phyloP scores from a whole-genome alignment of 345 rosid species.

The Euphorbia lathyris region DNA sequence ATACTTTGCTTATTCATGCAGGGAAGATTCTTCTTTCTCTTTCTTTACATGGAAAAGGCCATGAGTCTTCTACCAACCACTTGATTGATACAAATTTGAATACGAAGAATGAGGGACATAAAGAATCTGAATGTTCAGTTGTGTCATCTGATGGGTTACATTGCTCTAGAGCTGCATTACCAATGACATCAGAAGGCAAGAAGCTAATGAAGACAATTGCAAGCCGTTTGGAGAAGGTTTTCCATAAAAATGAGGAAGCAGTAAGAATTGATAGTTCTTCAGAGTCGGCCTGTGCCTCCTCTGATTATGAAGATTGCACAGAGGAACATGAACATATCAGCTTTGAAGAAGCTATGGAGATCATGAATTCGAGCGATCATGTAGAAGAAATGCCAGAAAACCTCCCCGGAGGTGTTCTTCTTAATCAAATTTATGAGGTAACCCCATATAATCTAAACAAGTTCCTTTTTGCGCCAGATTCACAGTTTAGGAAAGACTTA shows the following conservation, averaged over 20 bases:
- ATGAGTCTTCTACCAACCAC: slow-evolving; percentile 26
- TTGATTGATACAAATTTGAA: slow-evolving; percentile 30
- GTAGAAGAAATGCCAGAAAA: slow-evolving; percentile 62
- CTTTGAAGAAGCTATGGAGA: slow-evolving; percentile 64
- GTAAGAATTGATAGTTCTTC: slow-evolving; percentile 40
- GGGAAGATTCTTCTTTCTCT: slow-evolving; percentile 71
- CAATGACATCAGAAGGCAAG: slow-evolving; percentile 55
- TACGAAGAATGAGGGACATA: slow-evolving; percentile 22
- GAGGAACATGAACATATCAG: slow-evolving; percentile 44
- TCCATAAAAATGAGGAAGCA: slow-evolving; percentile 53
- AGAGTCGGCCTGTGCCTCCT: slow-evolving; percentile 39
- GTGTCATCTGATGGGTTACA: slow-evolving; percentile 27
- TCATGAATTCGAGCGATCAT: slow-evolving; percentile 44
- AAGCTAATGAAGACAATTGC: slow-evolving; percentile 52
- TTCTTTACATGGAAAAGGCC: slow-evolving; percentile 50
- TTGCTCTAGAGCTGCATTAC: slow-evolving; percentile 36
- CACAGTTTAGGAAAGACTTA: slow-evolving; percentile 62
- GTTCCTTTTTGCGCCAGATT: slow-evolving; percentile 68
- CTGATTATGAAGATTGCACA: slow-evolving; percentile 60
- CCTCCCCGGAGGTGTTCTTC: slow-evolving; percentile 65
- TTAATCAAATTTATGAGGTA: slow-evolving; percentile 51
- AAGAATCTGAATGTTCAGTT: slow-evolving; percentile 32
- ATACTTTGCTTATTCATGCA: slow-evolving; percentile 27
- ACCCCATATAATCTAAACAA: slow-evolving; percentile 48
- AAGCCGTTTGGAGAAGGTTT: slow-evolving; percentile 50